Evolutionary conservation across 306 rosid genomes (phyloP), one percentile per base, ranked within the genome.

Genomic region (Amphicarpaea edgeworthii): DNA sequence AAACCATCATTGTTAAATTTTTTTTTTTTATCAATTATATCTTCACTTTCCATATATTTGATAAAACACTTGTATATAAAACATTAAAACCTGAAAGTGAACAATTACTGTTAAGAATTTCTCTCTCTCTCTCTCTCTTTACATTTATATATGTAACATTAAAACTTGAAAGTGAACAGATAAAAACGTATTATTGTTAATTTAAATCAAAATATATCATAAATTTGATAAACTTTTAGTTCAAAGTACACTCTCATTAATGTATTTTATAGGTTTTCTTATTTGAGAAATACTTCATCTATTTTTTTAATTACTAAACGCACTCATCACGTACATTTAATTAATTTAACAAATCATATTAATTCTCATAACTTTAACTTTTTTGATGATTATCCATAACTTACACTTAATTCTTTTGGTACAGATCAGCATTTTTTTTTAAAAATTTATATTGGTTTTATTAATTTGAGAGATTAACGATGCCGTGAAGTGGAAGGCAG

Each of bases 401-500:
- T 58, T 3, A 12, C 64, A 26, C 64, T 28, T 28, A 59, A 30
- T 59, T 59, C 42, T 28, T 28, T 57, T 5, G 66, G 21, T 24
- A 28, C 17, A 14, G 0, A 26, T 26, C 9, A 14, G 11, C 20
- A 12, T 5, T 58, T 5, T 58, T 58, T 58, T 6, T 58, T 14
- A 58, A n/a, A n/a, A n/a, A 11, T 54, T 57, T 11, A 11, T 5
- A 11, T 58, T 26, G 12, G 12, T 57, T 57, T 24, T 55, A 24
- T 57, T 57, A 57, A 12, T 58, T 59, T 59, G 11, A 59, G 66
- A 24, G 62, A 24, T 57, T 57, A 57, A 57, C 4, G 17, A 57
- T 24, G 38, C 38, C 64, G 64, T 57, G 64, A 57, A 57, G 38
- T 24, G 64, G 64, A 57, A 57, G 64, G 38, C 64, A 12, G 17